Percentiles rank a stretch among this genome's conserved stretches.
These are phyloP conservation scores for Gossypium mustelinum DNA, from an alignment of 345 rosid species.

Conservation along the genomic window DNA sequence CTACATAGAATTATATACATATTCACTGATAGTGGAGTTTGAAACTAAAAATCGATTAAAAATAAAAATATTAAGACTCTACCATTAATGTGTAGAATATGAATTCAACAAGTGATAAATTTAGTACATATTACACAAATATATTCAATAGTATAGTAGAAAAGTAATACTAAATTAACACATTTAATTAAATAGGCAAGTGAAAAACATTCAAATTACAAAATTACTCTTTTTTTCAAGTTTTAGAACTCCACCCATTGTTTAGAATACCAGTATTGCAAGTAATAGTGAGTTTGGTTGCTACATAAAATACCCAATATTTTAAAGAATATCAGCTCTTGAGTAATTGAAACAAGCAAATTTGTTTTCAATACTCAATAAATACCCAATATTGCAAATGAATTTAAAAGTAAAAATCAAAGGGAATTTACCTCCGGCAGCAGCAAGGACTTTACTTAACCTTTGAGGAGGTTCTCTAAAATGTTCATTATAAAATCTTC, in stretches of 20 bases:
- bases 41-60: not conserved
- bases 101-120: not conserved
- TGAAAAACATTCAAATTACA: constrained; percentile 1
- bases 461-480: constrained; percentile 71
- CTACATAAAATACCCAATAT: too few relatives aligned
- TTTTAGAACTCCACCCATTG: not conserved
- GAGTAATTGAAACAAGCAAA: not conserved
- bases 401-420: not conserved
- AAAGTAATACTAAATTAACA: not conserved
- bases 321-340: not conserved
- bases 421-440: constrained; percentile 74
- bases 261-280: not conserved
- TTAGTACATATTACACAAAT: not conserved
- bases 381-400: not conserved
- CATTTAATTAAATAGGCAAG: not conserved
- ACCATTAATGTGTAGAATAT: not conserved
- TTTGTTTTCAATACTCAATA: not conserved
- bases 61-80: not conserved
- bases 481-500: constrained; percentile 79
- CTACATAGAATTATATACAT: constrained; percentile 5
- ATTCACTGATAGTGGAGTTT: not conserved
- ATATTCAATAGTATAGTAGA: not conserved
- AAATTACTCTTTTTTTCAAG: not conserved
- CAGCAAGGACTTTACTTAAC: constrained; percentile 85
- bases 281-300: too few relatives aligned